Evolutionary conservation across 176 grass and related monocot genomes (phyloP).

Genomic region (Luzula sylvatica): DNA sequence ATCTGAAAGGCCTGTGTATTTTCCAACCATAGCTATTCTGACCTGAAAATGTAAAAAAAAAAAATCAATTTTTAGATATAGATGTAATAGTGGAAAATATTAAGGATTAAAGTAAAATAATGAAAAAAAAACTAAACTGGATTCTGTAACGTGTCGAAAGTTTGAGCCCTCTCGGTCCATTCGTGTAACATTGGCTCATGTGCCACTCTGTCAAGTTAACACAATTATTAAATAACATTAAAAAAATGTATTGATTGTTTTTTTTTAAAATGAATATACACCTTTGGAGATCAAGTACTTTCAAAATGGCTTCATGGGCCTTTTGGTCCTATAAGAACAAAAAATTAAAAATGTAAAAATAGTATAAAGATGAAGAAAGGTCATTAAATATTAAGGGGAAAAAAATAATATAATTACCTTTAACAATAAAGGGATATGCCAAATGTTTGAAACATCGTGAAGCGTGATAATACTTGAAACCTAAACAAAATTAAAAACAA

Average conservation of each 20-base stretch:
- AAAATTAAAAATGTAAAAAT: background rate
- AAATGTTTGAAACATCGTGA: conserved; percentile 93
- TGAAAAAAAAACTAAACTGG: conserved; percentile 28
- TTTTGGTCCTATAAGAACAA: conserved; percentile 53
- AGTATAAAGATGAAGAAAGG: background rate
- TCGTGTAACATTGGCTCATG: conserved; percentile 42
- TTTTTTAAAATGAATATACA: conserved; percentile 16
- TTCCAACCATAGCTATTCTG: conserved; percentile 78
- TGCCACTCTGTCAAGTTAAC: conserved; percentile 29
- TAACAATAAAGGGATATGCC: conserved; percentile 91
- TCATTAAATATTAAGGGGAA: no score
- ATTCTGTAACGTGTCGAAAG: conserved; percentile 50
- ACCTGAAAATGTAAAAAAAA: conserved; percentile 40
- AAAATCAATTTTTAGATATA: conserved; percentile 1
- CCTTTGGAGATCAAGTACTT: conserved; percentile 59
- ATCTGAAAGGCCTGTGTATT: conserved; percentile 63
- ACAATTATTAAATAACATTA: conserved; percentile 17
- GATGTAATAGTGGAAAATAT: background rate
- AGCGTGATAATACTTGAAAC: conserved; percentile 70
- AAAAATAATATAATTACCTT: conserved; percentile 35
- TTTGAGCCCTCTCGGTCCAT: conserved; percentile 69
- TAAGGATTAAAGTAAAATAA: background rate
- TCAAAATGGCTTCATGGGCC: conserved; percentile 80
- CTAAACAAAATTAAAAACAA: conserved; percentile 25
- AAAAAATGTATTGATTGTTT: conserved; percentile 1